Evolutionary conservation across 2,329 filamentous ascomycete genomes (phyloP), one percentile per base, ranked within the genome.

Genomic region (Trichoderma guizhouense): DNA sequence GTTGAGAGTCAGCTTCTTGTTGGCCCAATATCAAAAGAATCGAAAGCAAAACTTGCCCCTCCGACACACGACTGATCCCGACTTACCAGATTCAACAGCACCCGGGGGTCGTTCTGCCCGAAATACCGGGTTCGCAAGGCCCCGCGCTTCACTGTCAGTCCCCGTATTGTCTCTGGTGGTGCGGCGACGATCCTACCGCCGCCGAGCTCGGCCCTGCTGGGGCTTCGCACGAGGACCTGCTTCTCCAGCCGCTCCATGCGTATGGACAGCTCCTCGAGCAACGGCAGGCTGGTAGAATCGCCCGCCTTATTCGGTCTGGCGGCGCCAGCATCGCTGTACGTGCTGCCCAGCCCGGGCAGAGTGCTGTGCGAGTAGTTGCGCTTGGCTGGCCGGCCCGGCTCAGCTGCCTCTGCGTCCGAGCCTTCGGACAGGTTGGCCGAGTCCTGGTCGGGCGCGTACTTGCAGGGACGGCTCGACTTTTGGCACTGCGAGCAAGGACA

Each of bases 401-500:
- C 79, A 60, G 75, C 74, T 7, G 76, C 72, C 68, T 85, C 83
- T 55, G 73, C 78, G 62, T 87, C 85, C 26, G 84, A 86, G n/a
- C 78, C 83, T 64, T 88, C 86, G 5, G 86, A 88, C 14, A 84
- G 77, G 74, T 83, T 84, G 39, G 81, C 81, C 9, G 80, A 81
- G 69, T 86, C 84, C 36, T 85, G 83, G 71, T 86, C 84, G 24
- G 85, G 82, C 28, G 85, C 81, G 74, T 89, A 89, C 74, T 82
- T 85, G 79, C 87, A 89, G 51, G 79, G 76, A 43, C 87, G 85
- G 74, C 83, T 84, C n/a, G 86, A 86, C 77, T 87, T 88, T 65
- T 87, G 85, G 76, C 88, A 90, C 77, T 89, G 87, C 7, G 86
- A 86, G 75, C 88, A 90, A 5, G 87, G 86, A 57, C 83, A 81